These are phyloP conservation scores for Vaccinium myrtillus DNA, from an alignment of 148 eudicot genomes.

Conservation along the genomic window DNA sequence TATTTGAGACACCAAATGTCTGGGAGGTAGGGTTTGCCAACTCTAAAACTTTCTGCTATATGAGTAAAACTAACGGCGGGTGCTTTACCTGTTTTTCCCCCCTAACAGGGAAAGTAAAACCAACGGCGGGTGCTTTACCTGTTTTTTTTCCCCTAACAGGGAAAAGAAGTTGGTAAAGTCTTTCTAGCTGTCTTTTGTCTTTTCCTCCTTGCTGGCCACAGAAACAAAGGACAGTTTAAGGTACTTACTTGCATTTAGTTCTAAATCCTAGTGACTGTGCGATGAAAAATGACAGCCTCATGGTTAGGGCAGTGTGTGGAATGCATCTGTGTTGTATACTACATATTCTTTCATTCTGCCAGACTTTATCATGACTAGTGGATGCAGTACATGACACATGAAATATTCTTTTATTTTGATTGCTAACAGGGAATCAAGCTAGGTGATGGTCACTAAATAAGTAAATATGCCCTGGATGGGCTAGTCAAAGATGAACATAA, in stretches of 20 bases:
- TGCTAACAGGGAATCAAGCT: neutral
- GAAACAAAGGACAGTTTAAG: neutral
- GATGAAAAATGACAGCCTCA: neutral
- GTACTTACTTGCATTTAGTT: neutral
- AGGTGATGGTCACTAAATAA: slow-evolving; percentile 1
- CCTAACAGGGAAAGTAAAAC: neutral
- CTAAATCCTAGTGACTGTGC: neutral
- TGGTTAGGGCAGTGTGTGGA: neutral
- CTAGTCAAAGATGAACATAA: neutral
- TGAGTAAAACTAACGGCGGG: neutral
- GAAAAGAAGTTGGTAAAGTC: neutral
- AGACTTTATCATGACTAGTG: neutral
- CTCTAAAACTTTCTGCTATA: neutral
- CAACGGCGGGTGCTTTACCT: slow-evolving; percentile 3
- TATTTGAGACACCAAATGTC: neutral
- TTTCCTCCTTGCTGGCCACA: neutral
- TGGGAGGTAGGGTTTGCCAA: neutral
- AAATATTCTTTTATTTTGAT: slow-evolving; percentile 4
- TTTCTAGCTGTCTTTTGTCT: neutral
- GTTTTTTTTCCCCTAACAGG: neutral
- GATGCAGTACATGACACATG: neutral
- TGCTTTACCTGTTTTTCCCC: slow-evolving; percentile 9
- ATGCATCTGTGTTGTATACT: neutral
- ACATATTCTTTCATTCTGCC: neutral
- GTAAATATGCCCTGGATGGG: neutral